phyloP scores from a whole-genome alignment of 2,329 filamentous ascomycete genomes.

The Penicillium sp. region DNA sequence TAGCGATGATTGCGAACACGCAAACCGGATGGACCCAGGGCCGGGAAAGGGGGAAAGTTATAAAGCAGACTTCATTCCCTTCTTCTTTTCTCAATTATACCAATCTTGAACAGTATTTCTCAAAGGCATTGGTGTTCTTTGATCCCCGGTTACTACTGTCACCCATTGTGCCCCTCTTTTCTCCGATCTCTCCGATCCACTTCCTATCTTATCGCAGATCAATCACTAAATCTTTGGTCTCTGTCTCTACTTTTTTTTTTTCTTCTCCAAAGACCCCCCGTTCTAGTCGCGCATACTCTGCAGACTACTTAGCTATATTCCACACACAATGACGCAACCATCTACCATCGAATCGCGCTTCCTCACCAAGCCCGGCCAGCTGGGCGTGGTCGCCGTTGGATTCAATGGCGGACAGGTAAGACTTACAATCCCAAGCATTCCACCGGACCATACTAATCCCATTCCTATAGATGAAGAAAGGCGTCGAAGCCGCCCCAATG shows the following conservation, averaged over 20 bases:
- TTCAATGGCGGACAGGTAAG: slow-evolving; percentile 94
- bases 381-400: slow-evolving; percentile 90
- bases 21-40: slow-evolving; percentile 14
- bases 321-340: slow-evolving; percentile 52
- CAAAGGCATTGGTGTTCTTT: neutral
- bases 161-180: slow-evolving; percentile 1
- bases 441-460: slow-evolving; percentile 48
- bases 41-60: slow-evolving; percentile 10
- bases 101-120: neutral
- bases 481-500: slow-evolving; percentile 86
- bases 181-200: neutral
- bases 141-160: neutral
- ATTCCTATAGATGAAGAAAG: slow-evolving; percentile 59
- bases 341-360: slow-evolving; percentile 69
- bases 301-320: neutral
- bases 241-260: too few relatives aligned
- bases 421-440: neutral
- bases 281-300: neutral
- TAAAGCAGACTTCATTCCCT: slow-evolving; percentile 11
- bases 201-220: slow-evolving; percentile 25
- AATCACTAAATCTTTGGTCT: neutral
- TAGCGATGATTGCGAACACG: slow-evolving; percentile 33
- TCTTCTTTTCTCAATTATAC: neutral
- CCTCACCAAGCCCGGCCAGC: slow-evolving; percentile 72
- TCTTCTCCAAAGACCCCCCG: neutral